These are phyloP conservation scores for Plasmodium adleri DNA, from an alignment of 169 alveolate species.

Conservation along the genomic window DNA sequence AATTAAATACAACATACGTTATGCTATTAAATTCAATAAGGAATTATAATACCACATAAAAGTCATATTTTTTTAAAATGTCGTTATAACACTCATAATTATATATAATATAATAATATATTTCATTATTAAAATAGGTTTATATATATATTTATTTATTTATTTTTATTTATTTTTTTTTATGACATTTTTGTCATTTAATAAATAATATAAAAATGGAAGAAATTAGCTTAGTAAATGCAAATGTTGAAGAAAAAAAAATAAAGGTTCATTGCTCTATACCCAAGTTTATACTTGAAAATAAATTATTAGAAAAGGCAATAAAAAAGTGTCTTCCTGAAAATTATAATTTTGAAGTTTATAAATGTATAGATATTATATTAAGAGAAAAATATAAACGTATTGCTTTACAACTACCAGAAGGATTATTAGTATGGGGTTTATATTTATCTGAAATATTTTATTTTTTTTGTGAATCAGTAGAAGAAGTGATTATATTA, in stretches of 20 bases:
- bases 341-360: conserved; percentile 96
- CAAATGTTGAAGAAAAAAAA: conserved; percentile 7
- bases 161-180: background rate
- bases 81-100: too few relatives aligned
- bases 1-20: too few relatives aligned
- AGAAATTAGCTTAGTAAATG: conserved; percentile 5
- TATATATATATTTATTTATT: background rate
- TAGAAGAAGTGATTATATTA: conserved; percentile 82
- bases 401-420: conserved; percentile 98
- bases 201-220: background rate
- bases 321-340: conserved; percentile 92
- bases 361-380: conserved; percentile 93
- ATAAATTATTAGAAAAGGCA: conserved; percentile 82
- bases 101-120: too few relatives aligned
- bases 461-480: conserved; percentile 85
- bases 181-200: background rate
- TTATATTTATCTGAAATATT: conserved; percentile 93
- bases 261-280: conserved; percentile 61
- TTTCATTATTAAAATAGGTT: too few relatives aligned
- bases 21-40: too few relatives aligned
- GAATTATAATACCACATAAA: too few relatives aligned
- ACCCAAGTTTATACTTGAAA: conserved; percentile 73
- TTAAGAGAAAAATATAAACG: conserved; percentile 83
- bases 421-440: conserved; percentile 93
- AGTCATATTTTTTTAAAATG: too few relatives aligned